These are phyloP conservation scores for Citrus trifoliata DNA, from an alignment of 345 rosid genomes.

Conservation along the genomic window DNA sequence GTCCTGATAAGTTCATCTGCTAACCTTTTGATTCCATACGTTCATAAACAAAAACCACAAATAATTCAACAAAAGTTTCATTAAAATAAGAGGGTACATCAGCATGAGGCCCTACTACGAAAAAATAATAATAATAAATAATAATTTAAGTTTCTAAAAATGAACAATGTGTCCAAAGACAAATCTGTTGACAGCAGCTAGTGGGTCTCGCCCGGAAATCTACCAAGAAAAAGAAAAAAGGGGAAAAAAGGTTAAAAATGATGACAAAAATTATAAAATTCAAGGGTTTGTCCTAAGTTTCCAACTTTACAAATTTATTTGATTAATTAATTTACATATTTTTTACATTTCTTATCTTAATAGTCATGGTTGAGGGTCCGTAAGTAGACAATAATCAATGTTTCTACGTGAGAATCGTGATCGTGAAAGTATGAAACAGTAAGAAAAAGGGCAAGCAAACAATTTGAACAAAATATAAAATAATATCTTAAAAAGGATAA, in stretches of 20 bases:
- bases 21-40: too few species aligned
- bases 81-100: too few species aligned
- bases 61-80: too few species aligned
- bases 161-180: neutral
- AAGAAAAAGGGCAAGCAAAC: neutral
- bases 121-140: too few species aligned
- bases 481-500: neutral
- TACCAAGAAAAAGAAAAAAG: neutral
- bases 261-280: neutral
- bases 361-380: neutral
- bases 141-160: neutral
- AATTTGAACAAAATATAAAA: neutral
- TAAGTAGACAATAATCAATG: neutral
- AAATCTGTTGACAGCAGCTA: neutral
- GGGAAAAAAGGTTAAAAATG: neutral
- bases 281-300: neutral
- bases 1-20: neutral
- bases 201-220: neutral
- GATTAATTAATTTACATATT: neutral
- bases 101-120: too few species aligned
- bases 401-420: neutral
- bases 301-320: neutral
- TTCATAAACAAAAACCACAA: too few species aligned
- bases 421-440: neutral
- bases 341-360: slow-evolving; percentile 2